Evolutionary conservation across 2,329 filamentous ascomycete genomes (phyloP).

Genomic region (Stenocarpella maydis): DNA sequence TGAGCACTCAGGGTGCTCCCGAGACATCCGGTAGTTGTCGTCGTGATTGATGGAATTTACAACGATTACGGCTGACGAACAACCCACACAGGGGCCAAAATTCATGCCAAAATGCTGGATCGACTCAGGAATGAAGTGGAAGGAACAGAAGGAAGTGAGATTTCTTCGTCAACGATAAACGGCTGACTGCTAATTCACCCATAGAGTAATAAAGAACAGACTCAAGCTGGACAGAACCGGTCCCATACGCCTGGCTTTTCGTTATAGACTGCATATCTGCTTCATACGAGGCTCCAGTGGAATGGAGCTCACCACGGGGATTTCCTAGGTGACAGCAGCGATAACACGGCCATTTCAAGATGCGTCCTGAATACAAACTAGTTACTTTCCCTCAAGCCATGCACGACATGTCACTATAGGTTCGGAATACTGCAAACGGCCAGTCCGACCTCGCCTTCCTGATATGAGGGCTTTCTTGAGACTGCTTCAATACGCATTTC

Average conservation of each 20-base stretch:
- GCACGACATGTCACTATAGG: no score
- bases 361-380: no score
- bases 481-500: no score
- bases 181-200: neutral
- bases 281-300: no score
- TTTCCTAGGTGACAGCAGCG: no score
- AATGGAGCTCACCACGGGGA: no score
- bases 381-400: no score
- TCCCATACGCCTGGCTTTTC: no score
- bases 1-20: neutral
- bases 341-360: no score
- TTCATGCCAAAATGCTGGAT: constrained; percentile 58
- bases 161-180: neutral
- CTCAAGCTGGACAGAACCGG: neutral
- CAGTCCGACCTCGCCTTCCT: no score
- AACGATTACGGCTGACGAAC: neutral
- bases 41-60: neutral
- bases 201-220: neutral
- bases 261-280: neutral
- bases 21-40: neutral
- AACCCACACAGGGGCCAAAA: constrained; percentile 40
- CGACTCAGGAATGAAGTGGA: constrained; percentile 46
- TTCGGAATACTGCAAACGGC: no score
- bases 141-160: neutral
- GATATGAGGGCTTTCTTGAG: no score